phyloP scores from a whole-genome alignment of 441 rosid genomes.

The Erodium moschatum region DNA sequence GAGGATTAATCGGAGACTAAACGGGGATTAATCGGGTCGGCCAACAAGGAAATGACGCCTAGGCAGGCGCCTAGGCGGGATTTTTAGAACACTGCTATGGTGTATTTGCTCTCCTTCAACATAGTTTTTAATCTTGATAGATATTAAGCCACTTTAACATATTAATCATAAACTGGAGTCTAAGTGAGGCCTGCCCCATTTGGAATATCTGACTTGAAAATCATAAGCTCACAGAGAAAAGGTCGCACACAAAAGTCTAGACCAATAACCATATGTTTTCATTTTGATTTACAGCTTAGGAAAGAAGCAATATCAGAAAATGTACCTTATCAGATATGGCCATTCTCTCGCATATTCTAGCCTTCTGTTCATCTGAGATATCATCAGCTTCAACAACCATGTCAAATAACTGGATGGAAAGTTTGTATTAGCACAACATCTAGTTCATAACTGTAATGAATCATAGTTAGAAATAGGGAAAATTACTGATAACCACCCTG shows the following conservation, averaged over 20 bases:
- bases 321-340: constrained; percentile 76
- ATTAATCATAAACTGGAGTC: not conserved
- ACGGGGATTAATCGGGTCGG: too few relatives aligned
- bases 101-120: not conserved
- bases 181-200: not conserved
- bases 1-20: too few relatives aligned
- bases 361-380: constrained; percentile 79
- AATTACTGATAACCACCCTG: too few relatives aligned
- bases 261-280: not conserved
- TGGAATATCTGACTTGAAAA: not conserved
- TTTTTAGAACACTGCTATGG: too few relatives aligned
- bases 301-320: constrained; percentile 18
- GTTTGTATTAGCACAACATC: constrained; percentile 16
- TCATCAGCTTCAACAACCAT: constrained; percentile 58
- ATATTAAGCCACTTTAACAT: not conserved
- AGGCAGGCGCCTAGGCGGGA: too few relatives aligned
- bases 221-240: not conserved
- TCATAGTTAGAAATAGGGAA: constrained; percentile 8
- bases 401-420: constrained; percentile 55
- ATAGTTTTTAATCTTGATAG: not conserved
- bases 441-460: constrained; percentile 3
- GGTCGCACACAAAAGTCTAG: not conserved
- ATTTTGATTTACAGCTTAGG: not conserved
- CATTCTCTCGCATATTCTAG: constrained; percentile 69
- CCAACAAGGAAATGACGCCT: too few relatives aligned